Evolutionary conservation across 2,329 filamentous ascomycete species (phyloP).

Genomic region (Fusarium sp.): DNA sequence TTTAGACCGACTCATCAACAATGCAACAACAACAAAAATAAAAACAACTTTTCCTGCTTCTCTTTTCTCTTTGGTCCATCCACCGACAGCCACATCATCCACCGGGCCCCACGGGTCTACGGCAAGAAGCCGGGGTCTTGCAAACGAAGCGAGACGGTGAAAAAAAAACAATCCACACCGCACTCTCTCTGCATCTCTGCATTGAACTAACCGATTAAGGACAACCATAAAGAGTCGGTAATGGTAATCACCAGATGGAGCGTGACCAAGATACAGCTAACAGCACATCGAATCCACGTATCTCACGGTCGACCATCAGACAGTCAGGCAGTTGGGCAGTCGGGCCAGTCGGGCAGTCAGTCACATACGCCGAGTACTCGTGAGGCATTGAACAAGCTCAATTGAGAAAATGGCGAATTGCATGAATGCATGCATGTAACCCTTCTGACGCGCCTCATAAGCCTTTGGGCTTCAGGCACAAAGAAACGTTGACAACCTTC

Average conservation of each 20-base stretch:
- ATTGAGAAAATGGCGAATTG: conserved; percentile 7
- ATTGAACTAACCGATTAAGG: conserved; percentile 8
- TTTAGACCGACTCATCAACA: conserved; percentile 34
- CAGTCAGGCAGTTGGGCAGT: background rate
- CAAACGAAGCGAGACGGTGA: conserved; percentile 41
- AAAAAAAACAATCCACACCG: conserved; percentile 38
- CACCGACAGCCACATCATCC: conserved; percentile 49
- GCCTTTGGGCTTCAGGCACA: conserved; percentile 20
- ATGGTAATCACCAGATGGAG: background rate
- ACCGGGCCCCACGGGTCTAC: conserved; percentile 38
- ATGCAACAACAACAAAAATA: conserved; percentile 29
- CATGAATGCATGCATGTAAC: conserved; percentile 29
- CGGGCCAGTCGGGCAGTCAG: background rate
- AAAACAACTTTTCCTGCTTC: conserved; percentile 32
- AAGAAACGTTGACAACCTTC: conserved; percentile 26
- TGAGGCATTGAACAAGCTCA: conserved; percentile 18
- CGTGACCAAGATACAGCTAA: conserved; percentile 18
- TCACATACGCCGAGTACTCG: background rate
- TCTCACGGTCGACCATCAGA: background rate
- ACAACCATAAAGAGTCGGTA: background rate
- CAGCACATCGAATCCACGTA: conserved; percentile 10
- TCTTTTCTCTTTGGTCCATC: conserved; percentile 39
- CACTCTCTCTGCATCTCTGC: conserved; percentile 8
- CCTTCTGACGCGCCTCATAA: conserved; percentile 15
- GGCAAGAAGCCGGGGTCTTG: conserved; percentile 25